Base-by-base conservation (phyloP, 176 grass and related monocot genomes). In the Luzula sylvatica region DNA sequence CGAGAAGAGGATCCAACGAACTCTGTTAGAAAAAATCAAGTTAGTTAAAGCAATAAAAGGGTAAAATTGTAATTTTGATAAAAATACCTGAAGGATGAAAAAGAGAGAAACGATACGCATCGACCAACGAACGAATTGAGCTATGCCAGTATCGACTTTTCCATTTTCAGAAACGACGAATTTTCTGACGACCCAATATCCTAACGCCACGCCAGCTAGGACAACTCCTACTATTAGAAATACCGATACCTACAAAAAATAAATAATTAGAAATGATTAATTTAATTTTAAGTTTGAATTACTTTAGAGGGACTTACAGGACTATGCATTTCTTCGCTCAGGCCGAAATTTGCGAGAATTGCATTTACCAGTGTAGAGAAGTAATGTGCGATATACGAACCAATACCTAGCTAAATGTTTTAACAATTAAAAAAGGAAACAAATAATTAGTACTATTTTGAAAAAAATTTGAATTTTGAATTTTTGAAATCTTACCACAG, bases 291-390 rank as follows among this genome's bases (percentile, higher is more conserved):
- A 43, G 11, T 20, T 61, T 14, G 42, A 20, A 62, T 24, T 18
- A 25, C 8, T 43, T n/a, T 9, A 20, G 58, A 15, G 11, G 55
- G 15, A 73, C 90, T 89, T 86, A 96, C 92, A 50, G 92, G 92
- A 43, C 89, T 89, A 55, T 96, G 81, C 81, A 96, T 79, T 61
- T 96, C 92, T 72, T 96, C 85, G 45, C 59, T 79, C 53, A 89
- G 65, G 42, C 85, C 85, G 65, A 96, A 86, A 53, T 63, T 82
- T 60, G 61, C 80, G 23, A 96, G 77, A 78, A 96, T 66, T 58
- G 85, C 76, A 52, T 53, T 68, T 53, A 89, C 81, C 47, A 86
- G 26, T 27, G 78, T 79, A 67, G 85, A 89, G 65, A 89, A 86
- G 71, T 96, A 89, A 55, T 82, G 85, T 22, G 65, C 78, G 55